Evolutionary conservation across 2,329 filamentous ascomycete species (phyloP), one percentile per base, ranked within the genome.

Genomic region (Fusarium euwallaceae): DNA sequence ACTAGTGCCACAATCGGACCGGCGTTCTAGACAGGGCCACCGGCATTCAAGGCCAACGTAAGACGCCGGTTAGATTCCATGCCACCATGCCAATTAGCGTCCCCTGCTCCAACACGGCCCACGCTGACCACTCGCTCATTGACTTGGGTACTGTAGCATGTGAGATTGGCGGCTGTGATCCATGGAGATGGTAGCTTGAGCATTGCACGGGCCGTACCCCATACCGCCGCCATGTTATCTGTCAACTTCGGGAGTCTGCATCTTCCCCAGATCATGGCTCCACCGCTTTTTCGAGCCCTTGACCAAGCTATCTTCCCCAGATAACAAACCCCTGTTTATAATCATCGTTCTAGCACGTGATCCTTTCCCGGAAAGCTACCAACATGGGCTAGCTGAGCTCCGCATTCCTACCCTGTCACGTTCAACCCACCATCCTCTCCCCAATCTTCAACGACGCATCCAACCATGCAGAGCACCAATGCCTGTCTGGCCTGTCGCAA

Each of bases 401-500:
- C 9, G 17, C 17, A 39, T 39, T 39, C 37, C 37, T n/a, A 17
- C 17, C 17, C 37, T n/a, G 37, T 17, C 4, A 39, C 7, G 37
- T n/a, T 39, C 17, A 17, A 37, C 36, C 17, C 36, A 17, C 37
- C n/a, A 17, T 39, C 37, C 17, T 39, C 22, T 22, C 22, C 17
- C 37, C 37, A 17, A 39, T 39, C 17, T n/a, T 39, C 17, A 39
- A 39, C 37, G 0, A 39, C 37, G 17, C 17, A 39, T 39, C 17
- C 43, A n/a, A 22, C 20, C 6, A 37, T 55, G 7, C 43, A 36
- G 11, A 58, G 41, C 24, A 63, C 64, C 4, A 79, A 78, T 63
- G 83, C 83, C 27, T 85, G 83, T 67, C 77, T 84, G 10, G 71
- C 79, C 67, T 85, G 83, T 64, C 78, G 83, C 51, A 81, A 76